Evolutionary conservation across 2,329 filamentous ascomycete genomes (phyloP).

Genomic region (Arthrinium puccinioides): DNA sequence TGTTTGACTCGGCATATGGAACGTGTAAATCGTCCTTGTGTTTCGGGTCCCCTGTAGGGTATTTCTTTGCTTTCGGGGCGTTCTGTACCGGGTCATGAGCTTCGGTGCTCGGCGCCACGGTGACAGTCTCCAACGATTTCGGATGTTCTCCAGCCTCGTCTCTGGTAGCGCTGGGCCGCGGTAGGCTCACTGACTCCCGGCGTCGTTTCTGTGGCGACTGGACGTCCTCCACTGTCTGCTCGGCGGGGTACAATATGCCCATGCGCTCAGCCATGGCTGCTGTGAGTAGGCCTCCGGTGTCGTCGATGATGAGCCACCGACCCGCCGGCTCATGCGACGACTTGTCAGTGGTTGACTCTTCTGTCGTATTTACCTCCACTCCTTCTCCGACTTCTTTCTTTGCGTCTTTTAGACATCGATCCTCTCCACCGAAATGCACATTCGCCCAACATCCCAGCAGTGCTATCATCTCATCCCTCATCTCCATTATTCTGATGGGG

Average conservation of each 20-base stretch:
- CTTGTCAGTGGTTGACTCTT: conserved; percentile 25
- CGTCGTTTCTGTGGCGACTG: conserved; percentile 1
- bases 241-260: conserved; percentile 60
- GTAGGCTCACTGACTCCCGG: neutral
- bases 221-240: conserved; percentile 17
- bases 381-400: conserved; percentile 7
- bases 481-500: conserved; percentile 71
- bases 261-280: conserved; percentile 84
- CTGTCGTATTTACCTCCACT: conserved; percentile 12
- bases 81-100: conserved; percentile 6
- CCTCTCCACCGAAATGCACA: conserved; percentile 59
- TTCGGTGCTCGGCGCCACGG: conserved; percentile 7
- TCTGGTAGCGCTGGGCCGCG: neutral
- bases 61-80: conserved; percentile 8
- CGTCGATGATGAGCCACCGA: conserved; percentile 78
- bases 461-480: conserved; percentile 76
- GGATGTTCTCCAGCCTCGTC: neutral
- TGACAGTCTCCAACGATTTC: conserved; percentile 4
- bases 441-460: conserved; percentile 86
- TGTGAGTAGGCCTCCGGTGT: conserved; percentile 75
- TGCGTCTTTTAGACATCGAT: neutral
- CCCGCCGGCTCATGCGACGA: conserved; percentile 28
- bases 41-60: conserved; percentile 7
- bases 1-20: conserved; percentile 64
- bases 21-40: conserved; percentile 45